A percentile compares a stretch with the other conserved stretches of the same genome.
Conservation (phyloP, 768 basidiomycete genomes). For the Boletus pseudopeckii region DNA sequence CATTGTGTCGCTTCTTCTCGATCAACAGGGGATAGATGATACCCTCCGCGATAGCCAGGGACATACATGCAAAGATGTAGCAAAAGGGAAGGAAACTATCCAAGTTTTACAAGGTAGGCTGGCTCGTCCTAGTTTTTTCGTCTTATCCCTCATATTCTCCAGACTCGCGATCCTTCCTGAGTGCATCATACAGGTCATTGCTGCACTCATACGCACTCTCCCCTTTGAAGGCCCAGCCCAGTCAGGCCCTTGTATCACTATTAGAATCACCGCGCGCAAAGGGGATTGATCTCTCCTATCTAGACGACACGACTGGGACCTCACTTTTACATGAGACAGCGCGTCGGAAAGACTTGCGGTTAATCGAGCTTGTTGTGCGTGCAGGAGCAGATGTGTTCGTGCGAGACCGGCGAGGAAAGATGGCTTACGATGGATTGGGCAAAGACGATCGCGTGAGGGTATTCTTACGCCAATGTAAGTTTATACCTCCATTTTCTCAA, state of each 20-base stretch:
- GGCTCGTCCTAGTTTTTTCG: background rate
- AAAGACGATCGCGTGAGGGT: constrained; percentile 80
- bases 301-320: constrained; percentile 75
- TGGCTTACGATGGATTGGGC: constrained; percentile 61
- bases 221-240: constrained; percentile 39
- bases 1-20: constrained; percentile 70
- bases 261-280: constrained; percentile 66
- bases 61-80: constrained; percentile 67
- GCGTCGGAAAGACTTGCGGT: constrained; percentile 68
- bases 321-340: constrained; percentile 88
- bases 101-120: constrained; percentile 65
- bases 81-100: constrained; percentile 61
- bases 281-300: constrained; percentile 72
- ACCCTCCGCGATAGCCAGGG: constrained; percentile 65
- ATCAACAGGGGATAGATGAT: constrained; percentile 80
- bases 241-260: constrained; percentile 48
- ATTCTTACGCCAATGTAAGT: constrained; percentile 80
- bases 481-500: background rate
- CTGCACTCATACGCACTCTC: constrained; percentile 74
- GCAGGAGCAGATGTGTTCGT: constrained; percentile 90
- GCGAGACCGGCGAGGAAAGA: constrained; percentile 70
- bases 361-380: constrained; percentile 81
- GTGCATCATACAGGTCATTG: constrained; percentile 69
- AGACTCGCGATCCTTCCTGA: constrained; percentile 79
- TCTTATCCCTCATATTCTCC: constrained; percentile 5